Base-by-base conservation (phyloP, 2,329 filamentous ascomycete genomes). In the Aureobasidium sp. region DNA sequence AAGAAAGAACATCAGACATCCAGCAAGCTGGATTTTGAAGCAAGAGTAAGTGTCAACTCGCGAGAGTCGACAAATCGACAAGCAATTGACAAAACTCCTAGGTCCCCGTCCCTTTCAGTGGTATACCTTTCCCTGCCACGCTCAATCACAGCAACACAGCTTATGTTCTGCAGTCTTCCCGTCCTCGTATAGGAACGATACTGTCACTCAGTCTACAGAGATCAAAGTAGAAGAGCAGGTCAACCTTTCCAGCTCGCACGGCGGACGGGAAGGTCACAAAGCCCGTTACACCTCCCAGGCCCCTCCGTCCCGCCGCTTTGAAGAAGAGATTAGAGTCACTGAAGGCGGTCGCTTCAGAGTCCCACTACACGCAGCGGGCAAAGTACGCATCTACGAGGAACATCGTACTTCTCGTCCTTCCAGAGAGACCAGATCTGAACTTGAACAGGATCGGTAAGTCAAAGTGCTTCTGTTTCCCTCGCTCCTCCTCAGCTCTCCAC, bases 181-280 rank as follows among this genome's bases (percentile, higher is more conserved):
- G 80, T 95, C 90, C 76, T 88, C 90, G 77, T 97, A 96, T 83
- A 83, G 86, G 76, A 84, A 79, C 80, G 80, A 83, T 77, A 78
- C 79, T 76, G 78, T 79, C 73, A 76, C 71, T 69, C 75, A 80
- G 71, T 75, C 78, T 73, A 83, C 83, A 74, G 75, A 81, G 66
- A 84, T 83, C 70, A 83, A 90, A 83, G 84, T 91, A 84, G 88
- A 95, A 83, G 83, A 88, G 78, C 84, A 91, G 77, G 83, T 89
- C 78, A 84, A 85, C 69, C 80, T 88, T 75, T 78, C 83, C 76
- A 78, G 79, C 77, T 77, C 72, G 78, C 83, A 84, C 85, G 85
- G 88, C 87, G 90, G 90, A 94, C 90, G 89, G 90, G 90, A 95
- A 90, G 89, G 87, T 89, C 83, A 87, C 80, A 78, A 84, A 80